phyloP scores from a whole-genome alignment of 2,329 filamentous ascomycete genomes.

The Botryotinia convoluta region DNA sequence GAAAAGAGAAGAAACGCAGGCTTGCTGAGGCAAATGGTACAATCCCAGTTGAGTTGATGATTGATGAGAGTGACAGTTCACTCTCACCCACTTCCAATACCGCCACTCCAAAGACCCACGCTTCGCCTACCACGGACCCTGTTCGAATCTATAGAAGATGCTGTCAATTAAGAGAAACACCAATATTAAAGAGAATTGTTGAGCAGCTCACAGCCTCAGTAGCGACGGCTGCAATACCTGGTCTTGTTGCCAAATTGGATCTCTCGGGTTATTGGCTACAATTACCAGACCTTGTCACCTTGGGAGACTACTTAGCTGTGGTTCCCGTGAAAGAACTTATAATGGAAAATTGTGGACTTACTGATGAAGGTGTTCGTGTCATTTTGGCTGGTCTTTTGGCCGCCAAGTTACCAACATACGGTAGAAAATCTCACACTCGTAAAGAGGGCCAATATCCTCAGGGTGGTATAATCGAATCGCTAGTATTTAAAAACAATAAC shows the following conservation, averaged over 20 bases:
- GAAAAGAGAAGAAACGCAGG: slow-evolving; percentile 83
- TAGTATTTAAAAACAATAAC: slow-evolving; percentile 84
- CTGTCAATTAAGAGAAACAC: slow-evolving; percentile 89
- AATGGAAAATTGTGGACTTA: slow-evolving; percentile 82
- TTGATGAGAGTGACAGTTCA: slow-evolving; percentile 62
- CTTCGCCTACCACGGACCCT: slow-evolving; percentile 82
- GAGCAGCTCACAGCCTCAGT: slow-evolving; percentile 75
- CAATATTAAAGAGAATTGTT: slow-evolving; percentile 86
- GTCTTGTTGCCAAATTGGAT: slow-evolving; percentile 79
- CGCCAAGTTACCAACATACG: slow-evolving; percentile 63
- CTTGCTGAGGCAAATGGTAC: slow-evolving; percentile 85
- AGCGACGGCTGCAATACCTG: slow-evolving; percentile 57
- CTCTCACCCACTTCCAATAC: slow-evolving; percentile 35
- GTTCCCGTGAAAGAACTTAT: slow-evolving; percentile 86
- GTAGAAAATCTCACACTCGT: slow-evolving; percentile 24
- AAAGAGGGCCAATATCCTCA: slow-evolving; percentile 33
- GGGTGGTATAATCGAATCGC: slow-evolving; percentile 77
- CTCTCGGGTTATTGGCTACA: slow-evolving; percentile 82
- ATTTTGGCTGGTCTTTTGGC: slow-evolving; percentile 83
- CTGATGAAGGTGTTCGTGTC: slow-evolving; percentile 81
- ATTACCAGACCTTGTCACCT: slow-evolving; percentile 76
- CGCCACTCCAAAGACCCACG: slow-evolving; percentile 52
- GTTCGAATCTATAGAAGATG: slow-evolving; percentile 90
- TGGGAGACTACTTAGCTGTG: slow-evolving; percentile 91
- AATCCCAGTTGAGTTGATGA: slow-evolving; percentile 77